A percentile compares a stretch with the other conserved stretches of the same genome.
These are phyloP conservation scores for Maudiozyma serrabonitensis DNA, from an alignment of 805 yeast species.

Conservation along the genomic window DNA sequence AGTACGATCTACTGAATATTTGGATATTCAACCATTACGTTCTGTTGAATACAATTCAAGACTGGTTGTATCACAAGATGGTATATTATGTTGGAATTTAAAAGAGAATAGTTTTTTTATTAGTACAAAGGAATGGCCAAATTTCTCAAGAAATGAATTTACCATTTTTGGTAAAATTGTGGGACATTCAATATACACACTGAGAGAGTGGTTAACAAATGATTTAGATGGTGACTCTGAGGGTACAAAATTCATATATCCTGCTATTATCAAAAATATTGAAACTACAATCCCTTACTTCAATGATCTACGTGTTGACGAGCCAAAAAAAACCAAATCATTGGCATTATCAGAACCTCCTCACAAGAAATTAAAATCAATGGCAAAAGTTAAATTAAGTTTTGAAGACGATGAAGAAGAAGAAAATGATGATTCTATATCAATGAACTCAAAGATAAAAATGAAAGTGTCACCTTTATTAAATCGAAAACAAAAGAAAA, in stretches of 20 bases:
- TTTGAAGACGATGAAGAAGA: slow-evolving; percentile 34
- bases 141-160: slow-evolving; percentile 34
- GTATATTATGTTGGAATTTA: slow-evolving; percentile 44
- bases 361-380: slow-evolving; percentile 15
- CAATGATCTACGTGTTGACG: slow-evolving; percentile 13
- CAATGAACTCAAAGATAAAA: background rate
- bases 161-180: slow-evolving; percentile 50
- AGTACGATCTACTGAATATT: background rate
- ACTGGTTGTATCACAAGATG: slow-evolving; percentile 41
- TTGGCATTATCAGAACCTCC: background rate
- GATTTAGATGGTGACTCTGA: slow-evolving; percentile 33
- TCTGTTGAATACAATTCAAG: slow-evolving; percentile 42
- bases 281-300: slow-evolving; percentile 42
- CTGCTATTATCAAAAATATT: slow-evolving; percentile 34
- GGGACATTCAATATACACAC: slow-evolving; percentile 46
- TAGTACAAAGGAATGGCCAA: slow-evolving; percentile 39
- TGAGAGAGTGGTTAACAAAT: slow-evolving; percentile 39
- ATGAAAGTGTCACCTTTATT: slow-evolving; percentile 5
- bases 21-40: background rate
- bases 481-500: background rate
- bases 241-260: slow-evolving; percentile 40
- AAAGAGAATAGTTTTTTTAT: slow-evolving; percentile 32
- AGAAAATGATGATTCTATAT: slow-evolving; percentile 8
- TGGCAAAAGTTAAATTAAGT: slow-evolving; percentile 27
- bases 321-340: background rate